phyloP scores from a whole-genome alignment of 2,329 filamentous ascomycete genomes.

The Pestalotiopsis sp. region DNA sequence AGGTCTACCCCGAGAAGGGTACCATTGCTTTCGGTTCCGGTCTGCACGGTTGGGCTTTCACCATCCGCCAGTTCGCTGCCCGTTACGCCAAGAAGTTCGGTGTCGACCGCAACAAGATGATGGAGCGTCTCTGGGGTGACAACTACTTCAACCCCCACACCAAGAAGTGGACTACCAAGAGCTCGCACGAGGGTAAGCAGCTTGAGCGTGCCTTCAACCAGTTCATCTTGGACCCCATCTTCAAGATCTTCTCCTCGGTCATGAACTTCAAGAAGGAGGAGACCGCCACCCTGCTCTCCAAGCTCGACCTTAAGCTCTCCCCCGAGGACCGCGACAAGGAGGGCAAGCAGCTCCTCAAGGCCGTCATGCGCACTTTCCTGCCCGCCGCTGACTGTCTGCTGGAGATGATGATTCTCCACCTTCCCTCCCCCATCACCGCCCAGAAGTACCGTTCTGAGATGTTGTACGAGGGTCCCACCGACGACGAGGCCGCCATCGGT shows the following conservation, averaged over 20 bases:
- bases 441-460: slow-evolving; percentile 99
- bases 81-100: slow-evolving; percentile 99
- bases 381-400: slow-evolving; percentile 96
- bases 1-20: slow-evolving; percentile 97
- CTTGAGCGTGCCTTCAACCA: slow-evolving; percentile 99
- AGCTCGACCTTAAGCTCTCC: slow-evolving; percentile 92
- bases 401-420: slow-evolving; percentile 99
- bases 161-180: slow-evolving; percentile 99
- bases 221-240: slow-evolving; percentile 99
- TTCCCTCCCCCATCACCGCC: slow-evolving; percentile 92
- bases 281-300: slow-evolving; percentile 78
- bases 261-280: slow-evolving; percentile 99
- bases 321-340: slow-evolving; percentile 88
- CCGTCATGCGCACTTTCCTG: slow-evolving; percentile 98
- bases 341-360: slow-evolving; percentile 97
- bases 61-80: slow-evolving; percentile 93
- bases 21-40: slow-evolving; percentile 99
- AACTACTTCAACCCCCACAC: slow-evolving; percentile 99
- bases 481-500: slow-evolving; percentile 91
- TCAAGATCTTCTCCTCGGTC: slow-evolving; percentile 95
- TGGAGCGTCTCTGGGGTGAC: slow-evolving; percentile 99
- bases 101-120: slow-evolving; percentile 99
- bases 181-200: slow-evolving; percentile 80
- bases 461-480: slow-evolving; percentile 94
- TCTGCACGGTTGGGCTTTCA: slow-evolving; percentile 99